Base-by-base conservation (phyloP, 2,329 filamentous ascomycete species). In the Pyricularia sp. region DNA sequence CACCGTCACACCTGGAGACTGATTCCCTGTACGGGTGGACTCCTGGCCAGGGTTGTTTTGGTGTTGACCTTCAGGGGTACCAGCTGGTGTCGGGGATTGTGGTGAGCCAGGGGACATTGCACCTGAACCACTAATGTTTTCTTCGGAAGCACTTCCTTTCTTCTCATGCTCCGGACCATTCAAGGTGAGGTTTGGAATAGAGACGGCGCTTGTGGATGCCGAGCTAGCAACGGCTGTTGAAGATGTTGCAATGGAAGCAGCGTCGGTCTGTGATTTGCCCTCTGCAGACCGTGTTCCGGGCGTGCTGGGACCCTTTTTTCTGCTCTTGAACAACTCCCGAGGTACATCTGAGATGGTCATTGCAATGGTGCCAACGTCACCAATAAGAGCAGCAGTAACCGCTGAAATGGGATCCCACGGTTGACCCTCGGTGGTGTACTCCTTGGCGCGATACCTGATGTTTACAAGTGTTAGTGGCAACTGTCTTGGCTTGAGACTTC, bases 281-380 rank as follows among this genome's bases (percentile, higher is more conserved):
- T 33, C 30, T 24, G 28, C 24, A 22, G 60, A 61, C 19, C 30
- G 28, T 22, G 62, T 63, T 16, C 44, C 62, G 12, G 44, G n/a
- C 10, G 26, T 31, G 33, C 61, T 49, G 9, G 61, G 24, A 12
- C 9, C 65, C 63, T 69, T 66, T 64, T 70, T 70, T 63, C 55
- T 70, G 62, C 62, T 70, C 67, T 79, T 82, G 73, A 85, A 84
- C 5, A 86, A 73, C 66, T 85, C 81, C 22, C 81, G 76, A 2
- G 85, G 85, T 69, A 88, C 82, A 71, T 96, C 91, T 0, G 90
- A 90, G 55, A 96, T 81, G 1, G 91, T 90, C 83, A 96, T 89
- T 70, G 90, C 84, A 65, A 97, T 87, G 53, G 84, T 88, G 30
- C 88, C 87, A 61, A 94, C 79, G n/a, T 93, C 93, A 6, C 89